Conservation (phyloP, 23 red algal species). For the Gracilariopsis chorda region DNA sequence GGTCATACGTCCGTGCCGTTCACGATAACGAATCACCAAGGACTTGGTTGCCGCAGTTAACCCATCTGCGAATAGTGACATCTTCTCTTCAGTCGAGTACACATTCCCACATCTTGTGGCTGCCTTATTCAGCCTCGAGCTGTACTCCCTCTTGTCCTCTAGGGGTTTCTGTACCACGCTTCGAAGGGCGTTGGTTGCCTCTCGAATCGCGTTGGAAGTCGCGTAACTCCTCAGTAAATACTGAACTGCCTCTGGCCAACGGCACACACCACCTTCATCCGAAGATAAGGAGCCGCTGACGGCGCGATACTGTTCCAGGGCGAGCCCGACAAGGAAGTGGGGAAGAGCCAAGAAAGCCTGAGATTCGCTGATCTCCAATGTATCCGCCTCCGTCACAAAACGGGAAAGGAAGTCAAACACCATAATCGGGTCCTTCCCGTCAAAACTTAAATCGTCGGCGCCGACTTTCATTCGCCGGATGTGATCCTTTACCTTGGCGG, state of each 20-base stretch:
- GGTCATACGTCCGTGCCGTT: neutral
- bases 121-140: neutral
- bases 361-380: neutral
- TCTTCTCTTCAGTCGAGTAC: neutral
- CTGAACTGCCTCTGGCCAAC: slow-evolving; percentile 4
- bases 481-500: too few relatives aligned
- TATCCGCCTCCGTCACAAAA: too few relatives aligned
- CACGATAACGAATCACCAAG: neutral
- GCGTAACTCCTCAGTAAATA: slow-evolving; percentile 19
- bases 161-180: neutral
- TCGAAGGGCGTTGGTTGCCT: neutral
- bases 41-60: neutral
- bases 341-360: slow-evolving; percentile 15
- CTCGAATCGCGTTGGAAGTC: neutral
- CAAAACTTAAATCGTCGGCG: too few relatives aligned
- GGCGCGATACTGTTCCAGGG: neutral
- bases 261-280: neutral
- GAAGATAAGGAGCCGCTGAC: neutral
- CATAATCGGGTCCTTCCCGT: too few relatives aligned
- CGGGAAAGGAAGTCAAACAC: too few relatives aligned
- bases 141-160: neutral
- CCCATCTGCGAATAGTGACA: neutral
- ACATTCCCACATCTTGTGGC: slow-evolving; percentile 21
- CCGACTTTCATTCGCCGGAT: too few relatives aligned
- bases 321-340: neutral